phyloP scores from a whole-genome alignment of 495 filamentous ascomycete genomes.

The Monascus purpureus region DNA sequence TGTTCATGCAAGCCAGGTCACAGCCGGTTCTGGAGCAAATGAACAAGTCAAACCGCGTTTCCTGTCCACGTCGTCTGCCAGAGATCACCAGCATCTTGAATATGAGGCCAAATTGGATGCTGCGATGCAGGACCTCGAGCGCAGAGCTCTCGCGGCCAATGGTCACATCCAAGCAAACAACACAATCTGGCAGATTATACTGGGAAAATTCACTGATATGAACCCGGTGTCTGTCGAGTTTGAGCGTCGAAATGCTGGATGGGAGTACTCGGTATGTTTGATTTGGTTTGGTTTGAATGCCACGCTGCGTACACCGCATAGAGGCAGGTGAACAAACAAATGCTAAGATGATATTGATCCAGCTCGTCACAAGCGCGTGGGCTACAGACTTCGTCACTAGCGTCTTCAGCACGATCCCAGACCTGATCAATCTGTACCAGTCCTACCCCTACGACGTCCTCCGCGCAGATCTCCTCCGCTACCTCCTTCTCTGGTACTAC shows the following conservation, averaged over 20 bases:
- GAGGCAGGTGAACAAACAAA: background rate
- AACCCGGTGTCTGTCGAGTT: constrained; percentile 15
- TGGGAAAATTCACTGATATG: constrained; percentile 7
- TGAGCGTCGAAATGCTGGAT: constrained; percentile 16
- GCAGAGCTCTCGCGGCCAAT: constrained; percentile 2
- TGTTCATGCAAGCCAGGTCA: no score
- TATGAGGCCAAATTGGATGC: constrained; percentile 15
- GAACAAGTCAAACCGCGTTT: constrained; percentile 14
- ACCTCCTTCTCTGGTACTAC: constrained; percentile 31
- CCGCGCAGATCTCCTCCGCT: constrained; percentile 35
- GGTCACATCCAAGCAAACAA: constrained; percentile 5
- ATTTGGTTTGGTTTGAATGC: background rate
- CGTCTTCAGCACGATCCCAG: constrained; percentile 15
- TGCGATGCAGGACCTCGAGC: constrained; percentile 16
- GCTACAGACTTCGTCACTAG: constrained; percentile 17
- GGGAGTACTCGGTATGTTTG: constrained; percentile 20
- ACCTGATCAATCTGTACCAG: constrained; percentile 14
- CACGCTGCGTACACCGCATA: background rate
- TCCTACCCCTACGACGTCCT: constrained; percentile 25
- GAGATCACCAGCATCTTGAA: constrained; percentile 13
- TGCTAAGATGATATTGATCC: background rate
- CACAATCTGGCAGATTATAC: constrained; percentile 24
- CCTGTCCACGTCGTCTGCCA: constrained; percentile 18
- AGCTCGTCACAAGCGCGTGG: constrained; percentile 18
- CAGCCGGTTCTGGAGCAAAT: no score